Evolutionary conservation across 169 alveolate genomes (phyloP).

Genomic region (Cryptosporidium parvum): DNA sequence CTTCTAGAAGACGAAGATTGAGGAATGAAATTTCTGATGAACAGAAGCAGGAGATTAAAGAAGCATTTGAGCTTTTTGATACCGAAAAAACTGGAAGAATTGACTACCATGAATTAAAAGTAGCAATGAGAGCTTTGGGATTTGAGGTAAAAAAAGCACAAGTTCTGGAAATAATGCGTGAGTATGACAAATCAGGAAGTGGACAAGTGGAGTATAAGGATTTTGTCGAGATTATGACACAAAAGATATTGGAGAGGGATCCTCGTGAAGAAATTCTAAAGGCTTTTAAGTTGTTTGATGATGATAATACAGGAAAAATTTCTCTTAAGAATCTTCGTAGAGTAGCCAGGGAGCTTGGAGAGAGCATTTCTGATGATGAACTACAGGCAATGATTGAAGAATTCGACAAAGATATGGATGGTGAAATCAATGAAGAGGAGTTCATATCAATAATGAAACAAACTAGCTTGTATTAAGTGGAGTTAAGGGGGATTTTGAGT

Average conservation of each 20-base stretch:
- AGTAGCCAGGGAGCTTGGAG: slow-evolving; percentile 98
- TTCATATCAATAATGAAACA: slow-evolving; percentile 97
- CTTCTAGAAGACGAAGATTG: slow-evolving; percentile 70
- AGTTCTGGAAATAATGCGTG: slow-evolving; percentile 92
- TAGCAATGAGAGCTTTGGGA: slow-evolving; percentile 99
- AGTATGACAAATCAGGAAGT: slow-evolving; percentile 77
- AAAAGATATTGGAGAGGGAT: slow-evolving; percentile 90
- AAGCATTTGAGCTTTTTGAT: slow-evolving; percentile 97
- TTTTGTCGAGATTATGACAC: slow-evolving; percentile 90
- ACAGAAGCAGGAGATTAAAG: slow-evolving; percentile 95
- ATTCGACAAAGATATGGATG: slow-evolving; percentile 98
- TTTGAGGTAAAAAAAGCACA: slow-evolving; percentile 96
- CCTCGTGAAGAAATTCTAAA: slow-evolving; percentile 91
- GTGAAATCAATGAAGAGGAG: slow-evolving; percentile 97
- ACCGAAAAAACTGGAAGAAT: slow-evolving; percentile 95
- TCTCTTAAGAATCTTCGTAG: slow-evolving; percentile 92
- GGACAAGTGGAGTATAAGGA: slow-evolving; percentile 89
- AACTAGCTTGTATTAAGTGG: slow-evolving; percentile 91
- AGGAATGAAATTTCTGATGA: slow-evolving; percentile 91
- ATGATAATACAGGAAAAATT: slow-evolving; percentile 95
- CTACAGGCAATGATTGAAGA: slow-evolving; percentile 98
- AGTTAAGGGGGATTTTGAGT: neutral
- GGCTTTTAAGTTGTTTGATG: slow-evolving; percentile 95
- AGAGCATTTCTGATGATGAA: slow-evolving; percentile 97
- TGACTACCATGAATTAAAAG: slow-evolving; percentile 97